A percentile compares a stretch with the other conserved stretches of the same genome.
phyloP scores from a whole-genome alignment of 1,284 basidiomycete species.

The Athelia sp. region DNA sequence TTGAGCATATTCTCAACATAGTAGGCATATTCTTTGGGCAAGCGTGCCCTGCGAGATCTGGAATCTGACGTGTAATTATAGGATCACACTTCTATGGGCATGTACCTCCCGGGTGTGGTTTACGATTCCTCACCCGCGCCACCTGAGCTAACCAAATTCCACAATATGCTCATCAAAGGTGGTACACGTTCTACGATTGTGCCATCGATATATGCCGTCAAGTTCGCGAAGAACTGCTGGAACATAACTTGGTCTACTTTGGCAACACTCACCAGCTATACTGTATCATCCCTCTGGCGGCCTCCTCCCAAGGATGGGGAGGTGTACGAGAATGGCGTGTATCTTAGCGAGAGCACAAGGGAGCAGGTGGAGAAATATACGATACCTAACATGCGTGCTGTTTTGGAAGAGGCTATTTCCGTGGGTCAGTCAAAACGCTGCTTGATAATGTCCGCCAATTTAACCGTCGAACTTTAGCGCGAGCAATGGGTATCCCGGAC shows the following conservation, averaged over 20 bases:
- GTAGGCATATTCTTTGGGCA: constrained; percentile 17
- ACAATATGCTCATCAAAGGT: constrained; percentile 38
- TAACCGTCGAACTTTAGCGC: constrained; percentile 9
- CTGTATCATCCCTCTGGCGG: constrained; percentile 49
- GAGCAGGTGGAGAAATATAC: constrained; percentile 41
- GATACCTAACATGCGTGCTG: constrained; percentile 38
- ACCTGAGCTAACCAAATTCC: constrained; percentile 40
- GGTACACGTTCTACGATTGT: constrained; percentile 40
- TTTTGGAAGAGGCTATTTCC: constrained; percentile 41
- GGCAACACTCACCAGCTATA: constrained; percentile 45
- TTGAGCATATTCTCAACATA: constrained; percentile 38
- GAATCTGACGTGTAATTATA: constrained; percentile 17
- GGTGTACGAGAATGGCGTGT: constrained; percentile 25
- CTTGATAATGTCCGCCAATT: neutral
- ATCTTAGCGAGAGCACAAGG: constrained; percentile 37
- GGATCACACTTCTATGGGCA: constrained; percentile 48
- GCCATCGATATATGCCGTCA: constrained; percentile 55
- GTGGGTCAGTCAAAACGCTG: constrained; percentile 28
- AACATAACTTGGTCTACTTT: constrained; percentile 53
- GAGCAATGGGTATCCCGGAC: constrained; percentile 22
- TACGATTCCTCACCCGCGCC: constrained; percentile 40
- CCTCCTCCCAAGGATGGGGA: constrained; percentile 31
- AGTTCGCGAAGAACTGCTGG: constrained; percentile 64
- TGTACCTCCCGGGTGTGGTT: constrained; percentile 43
- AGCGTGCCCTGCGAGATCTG: constrained; percentile 3